Percentiles rank a stretch among this genome's conserved stretches.
phyloP scores from a whole-genome alignment of 2,329 filamentous ascomycete genomes.

The Ophiostoma tasmaniense region DNA sequence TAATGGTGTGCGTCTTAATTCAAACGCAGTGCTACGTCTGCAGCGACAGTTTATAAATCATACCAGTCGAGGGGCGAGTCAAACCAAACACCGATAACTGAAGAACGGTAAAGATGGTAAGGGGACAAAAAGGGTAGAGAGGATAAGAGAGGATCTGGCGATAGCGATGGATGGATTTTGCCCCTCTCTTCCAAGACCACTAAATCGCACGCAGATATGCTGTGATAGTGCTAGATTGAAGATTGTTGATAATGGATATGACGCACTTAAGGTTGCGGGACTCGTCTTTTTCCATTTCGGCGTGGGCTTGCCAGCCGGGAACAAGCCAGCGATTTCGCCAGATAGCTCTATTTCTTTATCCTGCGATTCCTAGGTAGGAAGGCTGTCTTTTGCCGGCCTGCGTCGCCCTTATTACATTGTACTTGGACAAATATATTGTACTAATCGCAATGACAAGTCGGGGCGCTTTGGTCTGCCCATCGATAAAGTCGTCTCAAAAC shows the following conservation, averaged over 20 bases:
- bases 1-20: too few species aligned
- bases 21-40: background rate
- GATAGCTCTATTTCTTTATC: background rate
- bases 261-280: background rate
- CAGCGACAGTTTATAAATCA: background rate
- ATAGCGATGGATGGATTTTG: background rate
- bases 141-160: background rate
- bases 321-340: background rate
- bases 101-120: background rate
- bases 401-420: background rate
- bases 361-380: background rate
- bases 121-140: background rate
- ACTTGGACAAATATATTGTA: background rate
- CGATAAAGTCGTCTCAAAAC: background rate
- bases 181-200: background rate
- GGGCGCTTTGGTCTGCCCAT: background rate
- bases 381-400: background rate
- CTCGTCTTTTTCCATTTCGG: background rate
- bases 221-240: background rate
- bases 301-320: background rate
- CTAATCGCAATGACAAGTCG: background rate
- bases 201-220: background rate
- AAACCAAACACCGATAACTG: background rate
- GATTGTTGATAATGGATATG: constrained; percentile 5
- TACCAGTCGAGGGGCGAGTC: background rate